A percentile compares a stretch with the other conserved stretches of the same genome.
phyloP scores from a whole-genome alignment of 2,329 filamentous ascomycete species.

The Xylariomycetidae sp. region DNA sequence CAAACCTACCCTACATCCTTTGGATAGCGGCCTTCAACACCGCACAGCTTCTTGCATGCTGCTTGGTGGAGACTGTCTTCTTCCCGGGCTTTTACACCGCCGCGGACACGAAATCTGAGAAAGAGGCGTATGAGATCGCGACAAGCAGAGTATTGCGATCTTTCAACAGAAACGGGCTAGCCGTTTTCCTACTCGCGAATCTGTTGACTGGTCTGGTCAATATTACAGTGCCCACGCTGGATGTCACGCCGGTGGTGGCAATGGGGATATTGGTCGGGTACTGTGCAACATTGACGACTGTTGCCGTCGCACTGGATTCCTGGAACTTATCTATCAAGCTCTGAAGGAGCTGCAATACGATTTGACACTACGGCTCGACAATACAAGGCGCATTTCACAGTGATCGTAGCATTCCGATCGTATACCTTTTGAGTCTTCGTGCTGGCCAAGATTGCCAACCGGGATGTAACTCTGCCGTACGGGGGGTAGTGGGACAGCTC shows the following conservation, averaged over 20 bases:
- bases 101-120: constrained; percentile 51
- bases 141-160: constrained; percentile 78
- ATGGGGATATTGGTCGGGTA: constrained; percentile 75
- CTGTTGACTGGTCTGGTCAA: constrained; percentile 86
- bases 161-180: constrained; percentile 83
- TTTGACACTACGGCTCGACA: no score
- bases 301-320: constrained; percentile 62
- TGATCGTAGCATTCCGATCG: no score
- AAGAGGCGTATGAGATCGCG: constrained; percentile 57
- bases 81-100: constrained; percentile 68
- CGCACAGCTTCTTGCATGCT: constrained; percentile 73
- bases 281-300: constrained; percentile 56
- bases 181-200: constrained; percentile 82
- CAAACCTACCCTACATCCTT: constrained; percentile 87
- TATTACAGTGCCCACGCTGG: constrained; percentile 74
- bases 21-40: constrained; percentile 93
- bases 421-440: no score
- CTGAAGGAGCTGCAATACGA: no score
- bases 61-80: constrained; percentile 67
- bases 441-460: no score
- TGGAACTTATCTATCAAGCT: constrained; percentile 67
- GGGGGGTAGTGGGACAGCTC: no score
- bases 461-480: no score
- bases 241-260: constrained; percentile 56
- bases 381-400: no score